Conservation (phyloP, 2,329 filamentous ascomycete genomes). For the Berkeleyomyces rouxiae region DNA sequence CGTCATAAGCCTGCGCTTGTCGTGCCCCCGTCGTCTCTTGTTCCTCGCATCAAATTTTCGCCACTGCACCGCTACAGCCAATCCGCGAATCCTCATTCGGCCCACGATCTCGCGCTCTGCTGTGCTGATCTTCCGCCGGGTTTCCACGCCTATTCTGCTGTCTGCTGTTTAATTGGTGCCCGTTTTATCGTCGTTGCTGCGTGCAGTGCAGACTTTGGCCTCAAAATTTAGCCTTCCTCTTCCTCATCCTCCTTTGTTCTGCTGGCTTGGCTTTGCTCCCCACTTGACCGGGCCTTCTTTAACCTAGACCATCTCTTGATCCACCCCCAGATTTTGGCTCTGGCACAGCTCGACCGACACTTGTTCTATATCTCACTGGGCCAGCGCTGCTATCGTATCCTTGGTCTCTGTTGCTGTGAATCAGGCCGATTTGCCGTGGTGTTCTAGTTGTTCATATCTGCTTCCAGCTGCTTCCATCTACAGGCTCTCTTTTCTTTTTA, state of each 20-base stretch:
- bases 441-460: neutral
- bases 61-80: neutral
- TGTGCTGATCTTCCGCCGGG: neutral
- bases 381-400: neutral
- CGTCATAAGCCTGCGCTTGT: neutral
- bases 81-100: neutral
- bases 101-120: neutral
- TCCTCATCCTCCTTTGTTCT: neutral
- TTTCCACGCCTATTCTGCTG: neutral
- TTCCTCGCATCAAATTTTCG: neutral
- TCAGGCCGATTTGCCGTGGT: neutral
- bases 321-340: conserved; percentile 5
- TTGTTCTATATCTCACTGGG: neutral
- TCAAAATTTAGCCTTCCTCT: neutral
- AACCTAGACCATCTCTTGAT: neutral
- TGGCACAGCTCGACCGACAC: neutral
- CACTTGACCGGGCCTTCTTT: neutral
- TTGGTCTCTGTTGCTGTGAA: neutral
- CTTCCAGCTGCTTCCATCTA: neutral
- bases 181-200: neutral
- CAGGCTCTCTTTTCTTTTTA: neutral
- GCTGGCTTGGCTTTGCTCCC: neutral
- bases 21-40: neutral
- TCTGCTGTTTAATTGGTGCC: neutral
- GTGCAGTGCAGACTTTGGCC: neutral